Evolutionary conservation across 495 filamentous ascomycete species (phyloP), one percentile per base, ranked within the genome.

Genomic region (Friedmanniomyces simplex): DNA sequence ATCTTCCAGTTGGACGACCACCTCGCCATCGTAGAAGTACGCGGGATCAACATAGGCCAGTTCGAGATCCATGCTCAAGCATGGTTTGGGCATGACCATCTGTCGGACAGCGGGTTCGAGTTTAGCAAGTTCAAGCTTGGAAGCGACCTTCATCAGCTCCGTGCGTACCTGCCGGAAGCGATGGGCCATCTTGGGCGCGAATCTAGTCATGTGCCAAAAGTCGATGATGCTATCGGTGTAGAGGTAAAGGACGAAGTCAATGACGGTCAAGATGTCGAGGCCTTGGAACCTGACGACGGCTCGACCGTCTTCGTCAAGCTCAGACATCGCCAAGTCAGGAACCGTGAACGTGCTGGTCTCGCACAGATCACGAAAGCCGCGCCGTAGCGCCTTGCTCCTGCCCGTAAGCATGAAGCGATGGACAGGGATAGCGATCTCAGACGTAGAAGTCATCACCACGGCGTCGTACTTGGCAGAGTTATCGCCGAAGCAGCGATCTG

Each of bases 141-240:
- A 78, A 21, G 84, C 86, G 36, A 87, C 61, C 55, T 79, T 87
- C 88, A 95, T 94, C 26, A 95, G 76, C 63, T 96, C 90, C 6
- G 72, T 77, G 16, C 90, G 83, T 14, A 91, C 74, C 62, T 89
- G 85, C 25, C 88, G 86, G 68, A 85, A 91, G 49, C 85, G 74
- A 56, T 69, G 78, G 10, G 82, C 81, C 69, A 84, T 76, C 37
- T 78, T 75, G 25, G 81, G 78, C 22, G 74, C 77, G 47, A 79
- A 77, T 45, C 79, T 81, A 13, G 81, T 82, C 54, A 77, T 69
- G 49, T 91, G 84, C 93, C 93, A 98, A 16, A 88, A 82, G 57
- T 93, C 89, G 37, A 95, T 73, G 25, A 91, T 73, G 24, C 70
- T 76, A 63, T 97, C 93, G 22, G 82, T 82, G 69, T 97, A 96